phyloP scores from a whole-genome alignment of 179 eudicot genomes.

The Corrigiola litoralis region DNA sequence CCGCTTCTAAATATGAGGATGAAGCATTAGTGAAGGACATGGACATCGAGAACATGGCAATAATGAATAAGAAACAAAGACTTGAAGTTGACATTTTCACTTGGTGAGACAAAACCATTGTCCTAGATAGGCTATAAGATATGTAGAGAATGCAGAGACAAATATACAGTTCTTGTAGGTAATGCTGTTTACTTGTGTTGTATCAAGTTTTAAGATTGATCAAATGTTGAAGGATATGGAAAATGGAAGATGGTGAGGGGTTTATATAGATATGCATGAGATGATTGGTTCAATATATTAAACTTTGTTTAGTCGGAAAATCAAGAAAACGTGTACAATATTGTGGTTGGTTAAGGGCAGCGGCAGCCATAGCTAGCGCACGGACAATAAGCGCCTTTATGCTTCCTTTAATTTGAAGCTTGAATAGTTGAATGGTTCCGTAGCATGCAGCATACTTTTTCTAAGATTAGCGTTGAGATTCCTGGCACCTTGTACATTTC shows the following conservation, averaged over 20 bases:
- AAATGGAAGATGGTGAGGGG: neutral
- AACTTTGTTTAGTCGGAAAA: neutral
- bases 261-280: slow-evolving; percentile 9
- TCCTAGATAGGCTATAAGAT: no score
- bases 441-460: no score
- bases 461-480: no score
- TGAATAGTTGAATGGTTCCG: slow-evolving; percentile 1
- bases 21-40: neutral
- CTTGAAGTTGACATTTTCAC: neutral
- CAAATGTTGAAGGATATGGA: neutral
- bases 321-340: neutral
- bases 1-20: slow-evolving; percentile 19
- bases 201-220: no score
- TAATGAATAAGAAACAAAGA: slow-evolving; percentile 4
- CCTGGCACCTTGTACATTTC: no score
- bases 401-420: neutral
- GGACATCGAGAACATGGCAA: neutral
- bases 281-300: no score
- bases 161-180: neutral
- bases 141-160: no score
- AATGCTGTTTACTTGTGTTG: neutral
- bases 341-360: neutral
- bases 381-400: no score
- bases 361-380: neutral
- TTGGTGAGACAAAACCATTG: neutral